A percentile compares a stretch with the other conserved stretches of the same genome.
Evolutionary conservation across 345 rosid genomes (phyloP).

Genomic region (Aquilaria malaccensis): DNA sequence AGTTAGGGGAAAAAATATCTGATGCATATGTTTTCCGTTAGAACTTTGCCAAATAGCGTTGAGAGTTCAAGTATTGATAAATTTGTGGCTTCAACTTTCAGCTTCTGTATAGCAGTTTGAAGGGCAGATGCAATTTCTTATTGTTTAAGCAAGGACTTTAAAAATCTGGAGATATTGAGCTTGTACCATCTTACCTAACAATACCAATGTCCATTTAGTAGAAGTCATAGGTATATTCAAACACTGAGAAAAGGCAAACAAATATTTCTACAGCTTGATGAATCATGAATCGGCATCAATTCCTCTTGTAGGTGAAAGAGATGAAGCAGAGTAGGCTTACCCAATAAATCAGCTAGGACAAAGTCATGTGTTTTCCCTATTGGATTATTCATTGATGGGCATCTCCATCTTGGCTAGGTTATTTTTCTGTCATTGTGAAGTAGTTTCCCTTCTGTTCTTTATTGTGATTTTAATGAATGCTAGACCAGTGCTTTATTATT

Average conservation of each 20-base stretch:
- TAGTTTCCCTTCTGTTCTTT: not conserved
- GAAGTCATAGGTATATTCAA: not conserved
- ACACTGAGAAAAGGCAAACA: too few relatives aligned
- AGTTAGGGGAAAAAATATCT: too few relatives aligned
- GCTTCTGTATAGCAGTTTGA: not conserved
- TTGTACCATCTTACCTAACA: constrained; percentile 1
- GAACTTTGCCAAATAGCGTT: not conserved
- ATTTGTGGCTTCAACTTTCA: not conserved
- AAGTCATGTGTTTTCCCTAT: not conserved
- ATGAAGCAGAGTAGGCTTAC: not conserved
- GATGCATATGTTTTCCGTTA: not conserved
- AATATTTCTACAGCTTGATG: too few relatives aligned
- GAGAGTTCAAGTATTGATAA: constrained; percentile 3
- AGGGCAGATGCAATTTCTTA: not conserved
- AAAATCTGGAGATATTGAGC: not conserved
- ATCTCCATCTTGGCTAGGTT: not conserved
- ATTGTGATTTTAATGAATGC: not conserved
- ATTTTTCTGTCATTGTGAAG: not conserved
- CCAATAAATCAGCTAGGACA: not conserved
- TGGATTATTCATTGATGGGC: not conserved
- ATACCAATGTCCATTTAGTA: constrained; percentile 3
- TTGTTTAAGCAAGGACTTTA: constrained; percentile 3
- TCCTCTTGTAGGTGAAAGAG: not conserved
- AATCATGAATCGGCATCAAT: too few relatives aligned
- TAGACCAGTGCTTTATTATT: too few relatives aligned